Base-by-base conservation (phyloP, 345 rosid genomes). In the Litchi chinensis region DNA sequence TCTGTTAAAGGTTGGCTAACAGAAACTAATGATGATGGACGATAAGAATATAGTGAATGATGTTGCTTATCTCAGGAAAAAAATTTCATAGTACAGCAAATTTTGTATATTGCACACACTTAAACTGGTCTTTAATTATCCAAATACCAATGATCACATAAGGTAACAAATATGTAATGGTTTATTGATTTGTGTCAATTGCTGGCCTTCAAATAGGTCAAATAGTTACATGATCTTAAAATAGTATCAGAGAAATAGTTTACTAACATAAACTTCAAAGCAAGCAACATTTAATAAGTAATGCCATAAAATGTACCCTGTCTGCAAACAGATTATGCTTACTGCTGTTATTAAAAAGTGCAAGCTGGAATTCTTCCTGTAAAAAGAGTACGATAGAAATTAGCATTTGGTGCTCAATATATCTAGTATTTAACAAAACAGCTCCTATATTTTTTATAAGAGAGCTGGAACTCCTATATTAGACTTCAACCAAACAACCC, bases 291-390 rank as follows among this genome's bases (percentile, higher is more conserved):
- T 6, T 41, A 73, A 10, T 41, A 64, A 57, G 48, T 65, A 59
- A 60, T 81, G 59, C 68, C 50, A 28, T 13, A 0, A 44, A 40
- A n/a, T 81, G 24, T 72, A 92, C 94, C 87, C 93, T 86, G 66
- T 90, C 91, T 3, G 86, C 83, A 41, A 88, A 87, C 71, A 90
- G 88, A 83, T 87, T 92, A 22, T 79, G 84, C 81, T 82, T 85
- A 65, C 60, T 80, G 74, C 84, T 85, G 78, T 87, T 89, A 8
- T 77, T 59, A 68, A 85, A 82, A 64, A 92, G 84, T 21, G 93
- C 91, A 67, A 79, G 81, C 76, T 79, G 90, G 77, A 92, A 87
- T 5, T 86, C 87, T 79, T 88, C 94, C 96, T 90, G 88, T 65
- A 41, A 65, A 22, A 62, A 37, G 9, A 60, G 64, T 5, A 28